Percentiles rank a stretch among this genome's conserved stretches.
Evolutionary conservation across 2,329 filamentous ascomycete species (phyloP).

Genomic region (Ophiognomonia clavigignenti-juglandacearum): DNA sequence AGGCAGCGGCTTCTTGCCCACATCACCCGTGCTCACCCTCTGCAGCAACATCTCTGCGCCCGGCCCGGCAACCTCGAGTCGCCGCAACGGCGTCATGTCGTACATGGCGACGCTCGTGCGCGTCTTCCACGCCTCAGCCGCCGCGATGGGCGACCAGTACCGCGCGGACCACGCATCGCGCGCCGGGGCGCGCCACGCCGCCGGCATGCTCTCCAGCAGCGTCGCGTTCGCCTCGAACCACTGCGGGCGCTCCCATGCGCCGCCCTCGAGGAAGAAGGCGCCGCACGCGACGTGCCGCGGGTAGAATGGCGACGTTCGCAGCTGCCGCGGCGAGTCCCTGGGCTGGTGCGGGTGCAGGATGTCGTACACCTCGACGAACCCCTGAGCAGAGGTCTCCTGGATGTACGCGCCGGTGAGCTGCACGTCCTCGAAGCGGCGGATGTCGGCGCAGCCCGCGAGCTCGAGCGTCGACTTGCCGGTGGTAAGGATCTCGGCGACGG

Average conservation of each 20-base stretch:
- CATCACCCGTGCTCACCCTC: slow-evolving; percentile 44
- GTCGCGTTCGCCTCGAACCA: slow-evolving; percentile 55
- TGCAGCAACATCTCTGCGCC: slow-evolving; percentile 52
- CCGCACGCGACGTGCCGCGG: slow-evolving; percentile 48
- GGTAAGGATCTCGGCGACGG: slow-evolving; percentile 54
- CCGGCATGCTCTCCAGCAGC: slow-evolving; percentile 45
- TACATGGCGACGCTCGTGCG: slow-evolving; percentile 58
- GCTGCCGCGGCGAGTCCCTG: slow-evolving; percentile 49
- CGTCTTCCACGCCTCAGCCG: slow-evolving; percentile 61
- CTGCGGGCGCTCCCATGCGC: slow-evolving; percentile 58
- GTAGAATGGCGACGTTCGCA: slow-evolving; percentile 56
- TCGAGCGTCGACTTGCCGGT: slow-evolving; percentile 51
- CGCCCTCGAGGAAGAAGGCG: slow-evolving; percentile 54
- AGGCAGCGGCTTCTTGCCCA: slow-evolving; percentile 33
- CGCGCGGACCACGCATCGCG: slow-evolving; percentile 54
- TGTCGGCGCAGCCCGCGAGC: slow-evolving; percentile 53
- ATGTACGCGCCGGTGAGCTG: slow-evolving; percentile 53
- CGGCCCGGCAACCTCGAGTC: slow-evolving; percentile 53
- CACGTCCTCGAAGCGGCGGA: slow-evolving; percentile 57
- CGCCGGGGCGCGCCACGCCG: slow-evolving; percentile 48
- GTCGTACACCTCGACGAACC: slow-evolving; percentile 61
- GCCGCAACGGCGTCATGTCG: slow-evolving; percentile 56
- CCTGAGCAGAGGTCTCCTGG: slow-evolving; percentile 53
- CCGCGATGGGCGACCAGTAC: slow-evolving; percentile 54
- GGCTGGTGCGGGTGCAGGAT: slow-evolving; percentile 58